These are phyloP conservation scores for Lipomyces orientalis DNA, from an alignment of 805 yeast species.

Conservation along the genomic window DNA sequence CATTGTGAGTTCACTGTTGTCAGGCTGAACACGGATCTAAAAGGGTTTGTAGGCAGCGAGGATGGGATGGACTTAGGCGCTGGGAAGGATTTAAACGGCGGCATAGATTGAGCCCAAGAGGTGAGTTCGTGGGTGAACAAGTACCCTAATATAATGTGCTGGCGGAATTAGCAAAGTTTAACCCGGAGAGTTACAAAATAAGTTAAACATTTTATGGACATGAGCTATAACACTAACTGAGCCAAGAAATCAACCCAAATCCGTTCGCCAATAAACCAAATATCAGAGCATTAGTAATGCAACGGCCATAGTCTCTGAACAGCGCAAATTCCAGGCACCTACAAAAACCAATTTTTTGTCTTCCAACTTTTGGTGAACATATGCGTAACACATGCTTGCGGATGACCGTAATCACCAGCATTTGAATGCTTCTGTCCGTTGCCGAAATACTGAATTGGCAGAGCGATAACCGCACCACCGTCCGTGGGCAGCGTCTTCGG, in stretches of 20 bases:
- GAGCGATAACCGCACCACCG: slow-evolving; percentile 23
- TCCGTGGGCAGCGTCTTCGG: slow-evolving; percentile 22
- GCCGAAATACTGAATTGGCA: slow-evolving; percentile 32
- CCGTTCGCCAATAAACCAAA: not conserved
- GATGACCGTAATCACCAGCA: slow-evolving; percentile 27
- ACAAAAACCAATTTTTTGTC: slow-evolving; percentile 22
- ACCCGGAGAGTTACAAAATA: not conserved
- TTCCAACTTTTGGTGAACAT: slow-evolving; percentile 25
- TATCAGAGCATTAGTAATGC: not conserved
- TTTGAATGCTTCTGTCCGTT: slow-evolving; percentile 36
- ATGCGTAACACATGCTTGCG: slow-evolving; percentile 33
- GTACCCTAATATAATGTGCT: too few relatives aligned
- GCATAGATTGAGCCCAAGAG: too few relatives aligned
- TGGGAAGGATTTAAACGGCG: too few relatives aligned
- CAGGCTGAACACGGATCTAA: too few relatives aligned
- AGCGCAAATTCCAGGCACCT: not conserved
- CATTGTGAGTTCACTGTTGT: too few relatives aligned
- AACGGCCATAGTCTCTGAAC: not conserved
- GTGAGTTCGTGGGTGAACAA: too few relatives aligned
- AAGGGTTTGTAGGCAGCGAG: too few relatives aligned
- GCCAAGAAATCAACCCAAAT: not conserved
- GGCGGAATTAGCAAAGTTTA: too few relatives aligned
- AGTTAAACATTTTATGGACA: too few relatives aligned
- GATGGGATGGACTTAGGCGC: too few relatives aligned
- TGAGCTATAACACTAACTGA: not conserved